Evolutionary conservation across 345 rosid genomes (phyloP).

Genomic region (Sisymbrium altissimum): DNA sequence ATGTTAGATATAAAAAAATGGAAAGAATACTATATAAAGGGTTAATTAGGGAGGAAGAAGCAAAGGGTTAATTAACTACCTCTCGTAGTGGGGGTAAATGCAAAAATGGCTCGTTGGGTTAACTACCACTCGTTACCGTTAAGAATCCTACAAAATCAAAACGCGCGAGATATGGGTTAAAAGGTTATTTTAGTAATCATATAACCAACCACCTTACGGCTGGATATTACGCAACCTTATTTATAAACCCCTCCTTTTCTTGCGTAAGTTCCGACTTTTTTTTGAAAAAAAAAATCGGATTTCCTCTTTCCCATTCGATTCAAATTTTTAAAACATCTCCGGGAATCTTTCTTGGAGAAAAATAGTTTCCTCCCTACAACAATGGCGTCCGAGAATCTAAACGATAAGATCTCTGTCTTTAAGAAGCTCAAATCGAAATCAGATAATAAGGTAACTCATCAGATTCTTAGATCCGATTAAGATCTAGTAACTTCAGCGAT

Average conservation of each 20-base stretch:
- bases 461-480: neutral
- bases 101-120: neutral
- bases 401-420: constrained; percentile 72
- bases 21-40: neutral
- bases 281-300: neutral
- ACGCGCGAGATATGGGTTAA: constrained; percentile 9
- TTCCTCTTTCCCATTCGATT: neutral
- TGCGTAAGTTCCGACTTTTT: neutral
- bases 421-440: constrained; percentile 78
- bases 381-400: constrained; percentile 61
- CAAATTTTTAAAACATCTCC: constrained; percentile 1
- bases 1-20: no score
- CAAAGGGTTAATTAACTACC: neutral
- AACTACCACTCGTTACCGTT: constrained; percentile 20
- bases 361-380: constrained; percentile 2
- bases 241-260: constrained; percentile 30
- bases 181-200: neutral
- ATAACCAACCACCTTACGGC: no score
- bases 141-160: neutral
- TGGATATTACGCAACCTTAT: constrained; percentile 1
- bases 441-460: constrained; percentile 86
- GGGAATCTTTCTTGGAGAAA: neutral
- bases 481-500: neutral
- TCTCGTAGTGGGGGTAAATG: neutral
- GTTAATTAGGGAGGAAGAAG: neutral